phyloP scores from a whole-genome alignment of 2,329 filamentous ascomycete genomes.

The Scedosporium minutisporum region DNA sequence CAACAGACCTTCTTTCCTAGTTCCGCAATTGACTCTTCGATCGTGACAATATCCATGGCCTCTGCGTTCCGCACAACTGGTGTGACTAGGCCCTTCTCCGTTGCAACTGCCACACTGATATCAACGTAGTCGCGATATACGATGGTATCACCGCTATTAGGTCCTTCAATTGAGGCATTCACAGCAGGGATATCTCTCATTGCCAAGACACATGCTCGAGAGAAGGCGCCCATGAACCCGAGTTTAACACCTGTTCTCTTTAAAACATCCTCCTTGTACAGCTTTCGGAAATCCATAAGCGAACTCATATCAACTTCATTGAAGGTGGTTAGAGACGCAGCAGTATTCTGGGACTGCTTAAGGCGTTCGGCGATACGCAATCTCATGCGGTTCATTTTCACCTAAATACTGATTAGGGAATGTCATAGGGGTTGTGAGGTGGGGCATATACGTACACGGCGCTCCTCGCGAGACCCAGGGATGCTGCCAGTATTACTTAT shows the following conservation, averaged over 20 bases:
- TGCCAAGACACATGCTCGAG: conserved; percentile 77
- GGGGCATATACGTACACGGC: conserved; percentile 52
- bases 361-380: conserved; percentile 93
- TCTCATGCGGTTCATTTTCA: conserved; percentile 99
- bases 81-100: conserved; percentile 93
- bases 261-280: conserved; percentile 92
- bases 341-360: conserved; percentile 98
- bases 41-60: conserved; percentile 73
- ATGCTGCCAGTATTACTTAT: conserved; percentile 30
- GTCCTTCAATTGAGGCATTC: conserved; percentile 94
- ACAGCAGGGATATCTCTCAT: conserved; percentile 93
- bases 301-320: conserved; percentile 99
- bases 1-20: conserved; percentile 79
- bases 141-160: conserved; percentile 90
- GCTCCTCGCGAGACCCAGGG: conserved; percentile 69
- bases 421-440: neutral
- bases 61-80: conserved; percentile 94
- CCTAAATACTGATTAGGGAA: conserved; percentile 35
- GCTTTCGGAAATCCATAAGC: conserved; percentile 91
- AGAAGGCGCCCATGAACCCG: conserved; percentile 99
- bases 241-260: conserved; percentile 97
- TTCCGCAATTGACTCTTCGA: conserved; percentile 86
- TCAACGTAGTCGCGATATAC: conserved; percentile 98
- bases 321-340: conserved; percentile 93
- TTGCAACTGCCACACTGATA: conserved; percentile 92